Evolutionary conservation across 208 protist species (phyloP), one percentile per base, ranked within the genome.

Genomic region (Acanthamoeba sp.): DNA sequence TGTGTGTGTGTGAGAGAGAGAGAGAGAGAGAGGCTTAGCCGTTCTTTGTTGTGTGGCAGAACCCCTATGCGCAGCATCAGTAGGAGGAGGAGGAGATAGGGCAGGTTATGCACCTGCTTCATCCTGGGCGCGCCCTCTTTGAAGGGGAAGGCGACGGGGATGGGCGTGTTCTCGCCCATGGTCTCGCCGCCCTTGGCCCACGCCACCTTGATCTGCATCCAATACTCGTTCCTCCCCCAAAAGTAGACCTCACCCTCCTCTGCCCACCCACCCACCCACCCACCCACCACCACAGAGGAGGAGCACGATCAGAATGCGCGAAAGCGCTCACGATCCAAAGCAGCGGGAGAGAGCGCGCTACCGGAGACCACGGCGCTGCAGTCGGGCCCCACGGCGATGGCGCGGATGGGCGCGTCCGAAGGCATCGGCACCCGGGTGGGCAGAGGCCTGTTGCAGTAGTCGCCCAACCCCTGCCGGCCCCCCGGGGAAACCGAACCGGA

Each of bases 191-290:
- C 57, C 36, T 62, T 62, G 27, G 57, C 18, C 48, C 48, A 91
- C 12, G 45, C 29, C 10, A 69, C 32, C 36, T 62, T 69, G 29
- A 91, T 62, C 84, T 69, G 55, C 84, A 91, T 71, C 55, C 57
- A 91, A 27, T 91, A 91, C 52, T 91, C 84, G 57, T 91, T 91
- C 18, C 52, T 34, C 2, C 84, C 84, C 84, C 84, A 91, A 16
- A 91, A 40, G 24, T 69, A 91, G 6, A 91, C 84, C 24, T 91
- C 50, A 36, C 84, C 84, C 20, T 91, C 48, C n/a, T 69, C 84
- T 91, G 29, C 34, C 36, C 55, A 64, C 4, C 9, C 10, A 32
- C 18, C 22, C 27, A 40, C 24, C n/a, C n/a, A n/a, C n/a, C n/a
- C n/a, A n/a, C n/a, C n/a, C n/a, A n/a, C n/a, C n/a, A n/a, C n/a